These are phyloP conservation scores for Gaultheria prostrata DNA, from an alignment of 148 eudicot genomes.

Conservation along the genomic window DNA sequence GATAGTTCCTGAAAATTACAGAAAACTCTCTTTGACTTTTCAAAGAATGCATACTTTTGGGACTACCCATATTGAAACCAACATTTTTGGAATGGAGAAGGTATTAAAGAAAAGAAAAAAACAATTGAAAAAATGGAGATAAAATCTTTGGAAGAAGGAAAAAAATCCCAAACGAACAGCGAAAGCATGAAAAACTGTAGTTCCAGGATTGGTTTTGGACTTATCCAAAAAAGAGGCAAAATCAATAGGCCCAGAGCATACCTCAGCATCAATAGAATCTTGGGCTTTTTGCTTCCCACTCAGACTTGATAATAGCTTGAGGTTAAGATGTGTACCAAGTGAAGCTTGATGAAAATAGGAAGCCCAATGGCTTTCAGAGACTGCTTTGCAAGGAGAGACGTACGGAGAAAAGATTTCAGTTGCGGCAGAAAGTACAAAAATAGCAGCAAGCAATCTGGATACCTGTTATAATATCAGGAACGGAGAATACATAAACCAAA, in stretches of 20 bases:
- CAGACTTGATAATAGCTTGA: conserved; percentile 43
- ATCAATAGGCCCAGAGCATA: conserved; percentile 23
- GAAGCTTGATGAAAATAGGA: conserved; percentile 92
- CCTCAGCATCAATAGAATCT: conserved; percentile 38
- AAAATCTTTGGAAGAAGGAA: not conserved
- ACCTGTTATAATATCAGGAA: conserved; percentile 48
- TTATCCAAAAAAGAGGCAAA: not conserved
- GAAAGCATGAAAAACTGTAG: not conserved
- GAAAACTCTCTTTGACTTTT: not conserved
- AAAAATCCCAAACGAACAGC: not conserved
- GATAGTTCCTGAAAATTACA: not conserved
- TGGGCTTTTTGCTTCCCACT: conserved; percentile 30
- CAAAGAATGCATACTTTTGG: too few species aligned
- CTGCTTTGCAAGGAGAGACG: conserved; percentile 31
- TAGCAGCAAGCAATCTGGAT: conserved; percentile 68
- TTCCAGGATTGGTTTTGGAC: not conserved
- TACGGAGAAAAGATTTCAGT: conserved; percentile 27
- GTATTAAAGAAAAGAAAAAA: too few species aligned
- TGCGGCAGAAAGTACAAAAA: conserved; percentile 55
- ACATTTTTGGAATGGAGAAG: too few species aligned
- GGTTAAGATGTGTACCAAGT: conserved; percentile 62
- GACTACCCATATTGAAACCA: too few species aligned
- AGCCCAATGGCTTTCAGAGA: conserved; percentile 59
- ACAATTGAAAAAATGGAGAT: not conserved
- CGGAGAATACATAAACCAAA: not conserved